Evolutionary conservation across 2,329 filamentous ascomycete genomes (phyloP).

Genomic region (Monosporascus sp.): DNA sequence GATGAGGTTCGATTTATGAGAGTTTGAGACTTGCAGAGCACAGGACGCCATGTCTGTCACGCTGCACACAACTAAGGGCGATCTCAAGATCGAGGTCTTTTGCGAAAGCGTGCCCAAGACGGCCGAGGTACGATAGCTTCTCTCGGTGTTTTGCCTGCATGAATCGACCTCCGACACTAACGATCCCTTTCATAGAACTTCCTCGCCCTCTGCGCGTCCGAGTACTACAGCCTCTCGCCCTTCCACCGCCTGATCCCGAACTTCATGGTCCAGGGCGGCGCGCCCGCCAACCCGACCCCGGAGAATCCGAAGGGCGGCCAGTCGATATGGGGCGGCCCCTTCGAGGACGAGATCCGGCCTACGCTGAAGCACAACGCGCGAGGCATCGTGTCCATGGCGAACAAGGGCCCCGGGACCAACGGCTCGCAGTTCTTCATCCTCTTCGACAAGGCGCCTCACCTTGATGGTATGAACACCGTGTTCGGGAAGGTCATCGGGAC

Average conservation of each 20-base stretch:
- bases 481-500: slow-evolving; percentile 71
- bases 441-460: slow-evolving; percentile 70
- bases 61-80: slow-evolving; percentile 81
- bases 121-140: slow-evolving; percentile 57
- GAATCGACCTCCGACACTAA: slow-evolving; percentile 4
- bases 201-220: slow-evolving; percentile 75
- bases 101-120: slow-evolving; percentile 93
- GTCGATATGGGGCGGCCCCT: slow-evolving; percentile 68
- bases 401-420: slow-evolving; percentile 69
- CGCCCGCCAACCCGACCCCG: slow-evolving; percentile 47
- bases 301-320: slow-evolving; percentile 62
- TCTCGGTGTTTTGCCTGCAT: neutral
- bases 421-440: slow-evolving; percentile 79
- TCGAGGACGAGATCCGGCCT: slow-evolving; percentile 77
- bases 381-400: slow-evolving; percentile 73
- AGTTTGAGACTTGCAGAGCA: slow-evolving; percentile 1
- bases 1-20: neutral
- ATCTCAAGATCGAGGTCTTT: slow-evolving; percentile 93
- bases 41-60: slow-evolving; percentile 54
- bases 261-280: slow-evolving; percentile 79
- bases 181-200: slow-evolving; percentile 60
- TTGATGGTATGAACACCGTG: slow-evolving; percentile 80
- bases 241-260: slow-evolving; percentile 76
- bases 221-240: slow-evolving; percentile 68
- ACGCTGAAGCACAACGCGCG: slow-evolving; percentile 62